Evolutionary conservation across 495 filamentous ascomycete genomes (phyloP).

Genomic region (Xylaria grammica): DNA sequence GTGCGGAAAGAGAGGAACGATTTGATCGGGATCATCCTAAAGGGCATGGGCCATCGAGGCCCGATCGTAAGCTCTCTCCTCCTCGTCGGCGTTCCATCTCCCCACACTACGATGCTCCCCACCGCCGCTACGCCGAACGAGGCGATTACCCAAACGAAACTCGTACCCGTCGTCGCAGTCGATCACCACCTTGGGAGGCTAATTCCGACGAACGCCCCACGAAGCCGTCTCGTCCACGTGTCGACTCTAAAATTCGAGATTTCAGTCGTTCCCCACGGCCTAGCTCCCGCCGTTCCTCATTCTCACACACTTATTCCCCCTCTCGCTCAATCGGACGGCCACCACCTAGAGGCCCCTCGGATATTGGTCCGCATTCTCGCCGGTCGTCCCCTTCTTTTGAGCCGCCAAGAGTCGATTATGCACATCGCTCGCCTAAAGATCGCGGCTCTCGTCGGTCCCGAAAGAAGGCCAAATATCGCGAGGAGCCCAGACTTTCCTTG

Average conservation of each 20-base stretch:
- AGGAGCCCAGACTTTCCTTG: constrained; percentile 37
- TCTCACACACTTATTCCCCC: constrained; percentile 43
- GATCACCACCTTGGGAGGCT: constrained; percentile 36
- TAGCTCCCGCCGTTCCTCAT: constrained; percentile 40
- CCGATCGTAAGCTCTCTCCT: constrained; percentile 16
- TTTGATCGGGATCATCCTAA: constrained; percentile 30
- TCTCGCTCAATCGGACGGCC: constrained; percentile 39
- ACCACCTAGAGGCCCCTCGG: constrained; percentile 40
- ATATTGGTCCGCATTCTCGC: constrained; percentile 42
- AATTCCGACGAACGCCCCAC: constrained; percentile 26
- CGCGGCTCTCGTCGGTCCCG: constrained; percentile 33
- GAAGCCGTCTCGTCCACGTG: constrained; percentile 22
- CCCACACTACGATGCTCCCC: constrained; percentile 29
- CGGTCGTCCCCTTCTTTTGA: constrained; percentile 39
- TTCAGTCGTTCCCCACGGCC: constrained; percentile 35
- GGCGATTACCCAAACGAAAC: constrained; percentile 26
- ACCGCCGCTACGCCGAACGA: constrained; percentile 29
- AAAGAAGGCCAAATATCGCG: constrained; percentile 41
- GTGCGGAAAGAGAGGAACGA: constrained; percentile 30
- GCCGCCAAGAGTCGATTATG: constrained; percentile 34
- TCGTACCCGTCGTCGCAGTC: constrained; percentile 34
- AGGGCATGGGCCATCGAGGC: constrained; percentile 22
- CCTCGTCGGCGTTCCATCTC: constrained; percentile 33
- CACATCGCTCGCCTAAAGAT: constrained; percentile 37
- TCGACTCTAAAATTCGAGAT: constrained; percentile 30